Evolutionary conservation across 495 filamentous ascomycete species (phyloP), one percentile per base, ranked within the genome.

Genomic region (Neurospora cerealis): DNA sequence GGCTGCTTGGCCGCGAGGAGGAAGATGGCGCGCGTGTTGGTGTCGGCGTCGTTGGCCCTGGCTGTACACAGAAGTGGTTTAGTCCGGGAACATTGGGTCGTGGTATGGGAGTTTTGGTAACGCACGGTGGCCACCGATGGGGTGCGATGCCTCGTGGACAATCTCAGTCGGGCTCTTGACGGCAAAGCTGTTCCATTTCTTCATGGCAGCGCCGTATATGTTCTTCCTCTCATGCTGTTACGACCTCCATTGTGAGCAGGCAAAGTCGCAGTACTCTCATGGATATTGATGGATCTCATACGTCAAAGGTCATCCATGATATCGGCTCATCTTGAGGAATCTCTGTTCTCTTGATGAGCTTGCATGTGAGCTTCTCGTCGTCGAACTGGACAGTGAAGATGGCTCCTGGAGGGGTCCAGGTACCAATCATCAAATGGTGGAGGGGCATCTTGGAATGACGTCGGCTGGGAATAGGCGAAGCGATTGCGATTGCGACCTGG

Each of bases 291-390:
- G 39, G 9, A 28, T 46, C 19, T 81, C 88, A 81, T 84, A 92
- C 91, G 78, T 93, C 91, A 77, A 95, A 93, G 48, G 91, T 91
- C 90, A 96, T 94, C 93, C 93, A 96, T 76, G 92, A 94, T 78
- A 96, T 95, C 4, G 93, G 91, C 83, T 96, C 92, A 69, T 93
- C 90, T 46, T 91, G 83, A 10, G 92, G 91, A 73, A 94, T 94
- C 62, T 90, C 87, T 15, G 92, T 94, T 74, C 90, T 90, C 86
- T 94, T 93, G 79, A 94, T 80, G 80, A 94, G 75, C 73, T 90
- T 87, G 75, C 95, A 80, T 6, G 87, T 91, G 70, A 92, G 83
- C 28, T 86, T 87, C 79, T 93, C 91, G 79, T 93, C 92, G 83
- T 96, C 91, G 78, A 96, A 96, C 70, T 88, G 87, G 36, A 96